Base-by-base conservation (phyloP, 2,329 filamentous ascomycete species). In the Mollisiaceae sp. region DNA sequence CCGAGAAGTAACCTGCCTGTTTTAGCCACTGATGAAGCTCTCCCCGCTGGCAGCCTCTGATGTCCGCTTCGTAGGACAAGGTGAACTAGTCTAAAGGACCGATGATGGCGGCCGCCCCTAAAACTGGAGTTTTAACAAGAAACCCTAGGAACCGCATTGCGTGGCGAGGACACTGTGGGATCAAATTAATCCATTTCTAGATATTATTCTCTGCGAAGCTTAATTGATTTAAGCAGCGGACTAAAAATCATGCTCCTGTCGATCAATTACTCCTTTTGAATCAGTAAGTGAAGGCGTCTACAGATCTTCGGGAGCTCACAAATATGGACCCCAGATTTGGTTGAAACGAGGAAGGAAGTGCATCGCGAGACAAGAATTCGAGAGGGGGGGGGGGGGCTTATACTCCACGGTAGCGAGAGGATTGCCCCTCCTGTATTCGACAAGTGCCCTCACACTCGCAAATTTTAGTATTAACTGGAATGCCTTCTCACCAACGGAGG, bases 211-310 rank as follows among this genome's bases (percentile, higher is more conserved):
- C 45, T 50, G 20, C 45, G 45, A 50, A 22, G 45, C 59, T 61
- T 61, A 54, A 54, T 41, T 24, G 8, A 39, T 22, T 39, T 61
- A 54, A 61, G 59, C 59, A 61, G 41, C 18, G 12, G 12, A 8
- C 14, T 60, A 35, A 12, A 32, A 36, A 14, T 22, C n/a, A 35
- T 36, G 2, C n/a, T 38, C 15, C 27, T 4, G 45, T 24, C 20
- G 32, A 60, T 39, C 38, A 36, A 52, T 50, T 32, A 32, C 27
- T 32, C 27, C 6, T 6, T 6, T 32, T 32, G 27, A 3, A 3
- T 32, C 6, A 32, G 27, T 6, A 32, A 3, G 27, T 32, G 27
- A 32, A 3, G 27, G 27, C 27, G 27, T 32, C 27, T 6, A 6
- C 27, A 32, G n/a, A n/a, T n/a, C n/a, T n/a, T n/a, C n/a, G n/a